Evolutionary conservation across 2,329 filamentous ascomycete genomes (phyloP), one percentile per base, ranked within the genome.

Genomic region (Stachybotrys chartarum): DNA sequence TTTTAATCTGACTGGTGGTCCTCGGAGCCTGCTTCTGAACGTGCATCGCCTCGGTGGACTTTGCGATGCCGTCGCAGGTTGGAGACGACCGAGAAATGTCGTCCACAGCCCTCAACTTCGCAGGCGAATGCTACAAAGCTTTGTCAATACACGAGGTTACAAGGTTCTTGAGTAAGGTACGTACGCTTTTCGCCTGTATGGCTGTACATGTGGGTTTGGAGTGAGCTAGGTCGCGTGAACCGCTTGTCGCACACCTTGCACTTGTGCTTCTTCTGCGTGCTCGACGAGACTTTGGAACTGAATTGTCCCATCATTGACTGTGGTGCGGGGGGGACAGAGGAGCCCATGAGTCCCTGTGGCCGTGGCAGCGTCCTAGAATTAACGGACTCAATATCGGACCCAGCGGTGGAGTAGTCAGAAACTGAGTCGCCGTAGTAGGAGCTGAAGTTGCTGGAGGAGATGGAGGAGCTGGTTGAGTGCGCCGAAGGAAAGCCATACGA

Each of bases 271-370:
- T 97, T 97, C 70, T 97, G 91, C 10, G 93, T 94, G 75, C 91
- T 96, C 17, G 90, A 92, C 0, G 91, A 92, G 53, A 97, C 87
- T 75, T 97, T 97, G 60, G 93, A 97, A 74, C 90, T 97, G 76
- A 97, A 97, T 66, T 96, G 92, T 53, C 91, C 86, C 94, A 99
- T 99, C 91, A 99, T 97, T 0, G 92, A 95, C 68, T 95, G 90
- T 1, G 91, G 92, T 17, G 91, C 91, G 1, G 91, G 91, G 1
- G 91, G 90, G 35, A 86, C 80, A 60, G 79, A 81, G 56, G 80
- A 84, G 48, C 76, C 76, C 74, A 81, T 78, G 54, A 81, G 65
- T 44, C 83, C 86, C 30, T 85, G 85, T 1, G 91, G 90, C 54
- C 90, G 82, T 1, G 92, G 91, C 3, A 96, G 78, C n/a, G 90